Base-by-base conservation (phyloP, 768 basidiomycete species). In the Mycena venus region DNA sequence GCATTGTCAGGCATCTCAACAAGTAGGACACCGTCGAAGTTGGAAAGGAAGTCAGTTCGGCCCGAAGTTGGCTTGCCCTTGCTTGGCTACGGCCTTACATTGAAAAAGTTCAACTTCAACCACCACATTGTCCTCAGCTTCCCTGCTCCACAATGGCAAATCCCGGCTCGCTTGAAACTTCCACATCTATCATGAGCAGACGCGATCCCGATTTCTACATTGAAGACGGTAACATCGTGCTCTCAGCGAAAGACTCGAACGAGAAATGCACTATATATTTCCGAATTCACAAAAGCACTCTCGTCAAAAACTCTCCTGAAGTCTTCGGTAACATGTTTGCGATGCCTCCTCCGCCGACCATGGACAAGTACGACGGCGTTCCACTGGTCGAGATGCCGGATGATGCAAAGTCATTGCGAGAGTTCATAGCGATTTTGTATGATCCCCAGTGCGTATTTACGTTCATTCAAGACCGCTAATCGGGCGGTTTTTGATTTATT, bases 261-360 rank as follows among this genome's bases (percentile, higher is more conserved):
- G 27, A 29, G 8, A 29, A 29, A 6, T 56, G 21, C 56, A 58
- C 31, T 8, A 11, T 10, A 31, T 72, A 72, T n/a, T 66, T 72
- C n/a, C 63, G 71, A 15, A 19, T 66, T 4, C 32, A 66, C 21
- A 59, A 23, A n/a, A 29, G 49, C n/a, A 59, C 51, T 17, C 71
- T 72, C 15, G 44, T 42, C 5, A 31, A 53, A 27, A 31, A 66
- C 23, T 72, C 71, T 0, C 64, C 71, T 6, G n/a, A 49, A 19
- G 58, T 53, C 4, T 72, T 72, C 9, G 44, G 23, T 14, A 34
- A 66, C 12, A 66, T 68, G 65, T 67, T 68, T 23, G 9, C 38
- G 1, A 55, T 68, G 60, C 65, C 72, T 2, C n/a, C 64, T 17
- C 72, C 72, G 1, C 49, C 59, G n/a, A 10, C 21, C 21, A 15